Conservation (phyloP, 371 early-diverging fungal species). For the Smittium culicis region DNA sequence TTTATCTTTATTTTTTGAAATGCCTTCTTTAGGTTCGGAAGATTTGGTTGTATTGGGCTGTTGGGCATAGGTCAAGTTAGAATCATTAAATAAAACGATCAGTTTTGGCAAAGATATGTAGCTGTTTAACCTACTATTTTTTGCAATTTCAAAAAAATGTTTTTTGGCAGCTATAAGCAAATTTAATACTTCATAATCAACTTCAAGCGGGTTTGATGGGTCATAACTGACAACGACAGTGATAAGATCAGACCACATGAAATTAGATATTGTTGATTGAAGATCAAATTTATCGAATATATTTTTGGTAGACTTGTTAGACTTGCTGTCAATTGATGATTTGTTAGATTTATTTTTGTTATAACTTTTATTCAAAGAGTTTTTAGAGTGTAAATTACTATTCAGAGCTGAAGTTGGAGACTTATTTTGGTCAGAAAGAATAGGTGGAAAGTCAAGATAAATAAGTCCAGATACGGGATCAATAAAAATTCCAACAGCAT, state of each 20-base stretch:
- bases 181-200: background rate
- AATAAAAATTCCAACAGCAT: background rate
- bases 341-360: background rate
- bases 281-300: background rate
- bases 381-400: no score
- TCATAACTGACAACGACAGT: background rate
- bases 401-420: no score
- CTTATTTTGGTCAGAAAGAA: background rate
- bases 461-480: background rate
- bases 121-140: background rate
- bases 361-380: no score
- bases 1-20: no score
- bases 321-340: background rate
- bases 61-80: no score
- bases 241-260: background rate
- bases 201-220: background rate
- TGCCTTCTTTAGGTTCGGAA: no score
- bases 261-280: background rate
- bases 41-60: no score
- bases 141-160: background rate
- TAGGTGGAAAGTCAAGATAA: background rate
- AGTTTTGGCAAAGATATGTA: background rate
- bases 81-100: background rate
- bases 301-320: background rate
- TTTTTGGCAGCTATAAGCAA: background rate